Evolutionary conservation across 2,329 filamentous ascomycete species (phyloP), one percentile per base, ranked within the genome.

Genomic region (Tolypocladium album): DNA sequence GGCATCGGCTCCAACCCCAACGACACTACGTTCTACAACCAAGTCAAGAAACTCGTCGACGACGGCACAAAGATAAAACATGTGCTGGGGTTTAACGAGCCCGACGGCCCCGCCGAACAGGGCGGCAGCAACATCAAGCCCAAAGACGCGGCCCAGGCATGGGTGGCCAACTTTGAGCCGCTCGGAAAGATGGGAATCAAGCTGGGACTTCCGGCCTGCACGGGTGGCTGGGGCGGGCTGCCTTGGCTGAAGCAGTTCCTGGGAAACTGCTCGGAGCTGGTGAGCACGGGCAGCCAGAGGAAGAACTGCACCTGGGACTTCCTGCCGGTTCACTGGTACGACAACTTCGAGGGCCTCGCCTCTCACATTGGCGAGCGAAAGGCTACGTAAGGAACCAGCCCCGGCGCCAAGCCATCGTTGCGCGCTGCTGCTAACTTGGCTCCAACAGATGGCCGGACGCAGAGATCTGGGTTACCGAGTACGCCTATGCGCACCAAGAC

Each of bases 11-110:
- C 72, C 15, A 69, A 78, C 60, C 70, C 75, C 36, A 74, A 77
- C 59, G 79, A 83, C 68, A 85, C 80, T 0, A 76, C 78, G 0
- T 92, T 92, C 71, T 77, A 86, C 47, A 73, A 79, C 59, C 75
- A 79, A 1, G 82, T 93, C 45, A 80, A 78, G 66, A 63, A 66
- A 1, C 77, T 87, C 58, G 78, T 90, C 59, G 66, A 68, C 12
- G 61, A 71, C 45, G 79, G 79, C 7, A 71, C 75, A 64, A 85
- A 87, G 63, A 84, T 92, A 67, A 80, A 76, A 15, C 83, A 90
- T 66, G 83, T 90, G 2, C 76, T 93, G n/a, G 81, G 78, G 36
- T 92, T 92, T 78, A 93, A 94, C 72, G 90, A 94, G 69, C 90
- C 90, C 0, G 88, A 93, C 68, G 83, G 82, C 20, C 71, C 75